These are phyloP conservation scores for Linnemannia zychae DNA, from an alignment of 192 early-diverging fungal genomes.

Conservation along the genomic window DNA sequence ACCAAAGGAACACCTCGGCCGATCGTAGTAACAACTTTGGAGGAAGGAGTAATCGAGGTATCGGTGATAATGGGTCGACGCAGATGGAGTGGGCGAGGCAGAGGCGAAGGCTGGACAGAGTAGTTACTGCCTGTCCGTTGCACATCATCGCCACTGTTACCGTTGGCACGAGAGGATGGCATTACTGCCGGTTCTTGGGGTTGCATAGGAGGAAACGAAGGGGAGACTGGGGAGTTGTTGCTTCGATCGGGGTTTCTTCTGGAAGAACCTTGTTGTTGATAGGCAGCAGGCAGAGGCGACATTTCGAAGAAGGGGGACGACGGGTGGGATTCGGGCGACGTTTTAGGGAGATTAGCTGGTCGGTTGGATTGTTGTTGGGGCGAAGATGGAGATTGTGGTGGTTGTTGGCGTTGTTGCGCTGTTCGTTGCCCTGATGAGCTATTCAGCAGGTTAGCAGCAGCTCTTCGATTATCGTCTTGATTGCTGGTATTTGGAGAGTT, in stretches of 20 bases:
- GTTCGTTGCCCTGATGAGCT: neutral
- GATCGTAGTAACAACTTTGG: constrained; percentile 8
- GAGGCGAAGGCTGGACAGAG: neutral
- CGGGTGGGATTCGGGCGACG: neutral
- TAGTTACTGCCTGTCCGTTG: neutral
- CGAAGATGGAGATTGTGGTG: neutral
- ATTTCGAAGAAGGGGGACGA: neutral
- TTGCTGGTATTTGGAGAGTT: neutral
- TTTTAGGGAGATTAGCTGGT: neutral
- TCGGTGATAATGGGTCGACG: constrained; percentile 17
- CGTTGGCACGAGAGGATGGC: neutral
- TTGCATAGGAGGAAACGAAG: neutral
- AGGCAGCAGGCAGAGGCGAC: neutral
- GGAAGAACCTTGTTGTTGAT: constrained; percentile 6
- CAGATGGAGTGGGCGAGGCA: constrained; percentile 23
- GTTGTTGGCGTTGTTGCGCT: neutral
- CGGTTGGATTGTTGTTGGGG: neutral
- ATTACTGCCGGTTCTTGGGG: neutral
- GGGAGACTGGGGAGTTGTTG: neutral
- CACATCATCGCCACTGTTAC: neutral
- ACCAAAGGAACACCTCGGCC: neutral
- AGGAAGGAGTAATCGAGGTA: neutral
- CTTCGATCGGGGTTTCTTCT: neutral
- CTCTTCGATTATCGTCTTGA: neutral
- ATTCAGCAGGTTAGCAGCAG: neutral